Evolutionary conservation across 768 basidiomycete genomes (phyloP).

Genomic region (Leccinum disarticulatum): DNA sequence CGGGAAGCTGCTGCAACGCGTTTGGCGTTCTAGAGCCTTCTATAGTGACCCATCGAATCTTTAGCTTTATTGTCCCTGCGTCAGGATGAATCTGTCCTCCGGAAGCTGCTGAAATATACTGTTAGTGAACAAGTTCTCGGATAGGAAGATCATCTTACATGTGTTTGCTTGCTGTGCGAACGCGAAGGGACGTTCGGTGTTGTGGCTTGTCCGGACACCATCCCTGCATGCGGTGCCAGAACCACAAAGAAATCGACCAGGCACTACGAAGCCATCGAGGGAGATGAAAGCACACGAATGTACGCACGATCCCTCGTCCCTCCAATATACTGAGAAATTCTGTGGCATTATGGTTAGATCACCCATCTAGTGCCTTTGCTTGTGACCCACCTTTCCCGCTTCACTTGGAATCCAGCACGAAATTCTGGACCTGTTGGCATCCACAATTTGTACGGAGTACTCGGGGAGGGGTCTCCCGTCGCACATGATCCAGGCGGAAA

Average conservation of each 20-base stretch:
- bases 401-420: conserved; percentile 72
- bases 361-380: neutral
- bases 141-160: conserved; percentile 30
- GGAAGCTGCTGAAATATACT: conserved; percentile 1
- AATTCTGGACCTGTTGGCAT: conserved; percentile 43
- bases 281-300: conserved; percentile 60
- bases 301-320: conserved; percentile 52
- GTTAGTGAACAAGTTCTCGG: neutral
- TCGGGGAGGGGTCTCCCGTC: conserved; percentile 51
- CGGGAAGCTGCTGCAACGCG: conserved; percentile 40
- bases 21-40: conserved; percentile 41
- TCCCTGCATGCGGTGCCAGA: conserved; percentile 51
- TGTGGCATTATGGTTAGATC: conserved; percentile 26
- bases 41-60: conserved; percentile 41
- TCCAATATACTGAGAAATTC: conserved; percentile 65
- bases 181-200: conserved; percentile 58
- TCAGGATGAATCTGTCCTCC: conserved; percentile 34
- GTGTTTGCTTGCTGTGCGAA: conserved; percentile 46
- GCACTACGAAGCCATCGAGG: conserved; percentile 62
- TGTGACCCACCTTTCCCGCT: conserved; percentile 48
- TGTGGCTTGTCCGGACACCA: conserved; percentile 50
- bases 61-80: conserved; percentile 52
- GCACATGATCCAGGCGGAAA: conserved; percentile 68
- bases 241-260: conserved; percentile 63
- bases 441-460: conserved; percentile 49